Percentiles rank a stretch among this genome's conserved stretches.
These are phyloP conservation scores for Middelhovenomyces tepae DNA, from an alignment of 805 yeast species.

Conservation along the genomic window DNA sequence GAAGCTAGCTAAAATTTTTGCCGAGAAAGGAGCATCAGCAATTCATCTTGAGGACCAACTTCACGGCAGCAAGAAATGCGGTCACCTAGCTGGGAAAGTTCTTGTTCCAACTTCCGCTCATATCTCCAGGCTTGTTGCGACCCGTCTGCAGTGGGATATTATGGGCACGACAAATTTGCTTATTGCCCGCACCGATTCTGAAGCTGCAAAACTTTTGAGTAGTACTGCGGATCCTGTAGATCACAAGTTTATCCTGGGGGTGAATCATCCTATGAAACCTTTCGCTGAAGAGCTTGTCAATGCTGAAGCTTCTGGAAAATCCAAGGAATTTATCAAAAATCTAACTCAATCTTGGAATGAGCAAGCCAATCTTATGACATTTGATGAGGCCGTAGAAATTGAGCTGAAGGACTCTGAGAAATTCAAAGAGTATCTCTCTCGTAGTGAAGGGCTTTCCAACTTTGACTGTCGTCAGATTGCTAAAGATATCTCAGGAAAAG, in stretches of 20 bases:
- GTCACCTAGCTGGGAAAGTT: slow-evolving; percentile 48
- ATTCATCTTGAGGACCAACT: slow-evolving; percentile 51
- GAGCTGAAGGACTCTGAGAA: slow-evolving; percentile 18
- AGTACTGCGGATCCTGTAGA: slow-evolving; percentile 43
- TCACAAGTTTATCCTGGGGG: slow-evolving; percentile 43
- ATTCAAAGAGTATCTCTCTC: slow-evolving; percentile 18
- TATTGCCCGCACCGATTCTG: slow-evolving; percentile 50
- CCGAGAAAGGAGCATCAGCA: slow-evolving; percentile 55
- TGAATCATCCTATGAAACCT: slow-evolving; percentile 30
- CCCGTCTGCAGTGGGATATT: slow-evolving; percentile 52
- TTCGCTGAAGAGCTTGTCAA: slow-evolving; percentile 34
- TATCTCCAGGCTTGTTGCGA: slow-evolving; percentile 40
- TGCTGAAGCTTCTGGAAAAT: slow-evolving; percentile 31
- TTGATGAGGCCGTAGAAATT: slow-evolving; percentile 37
- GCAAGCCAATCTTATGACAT: slow-evolving; percentile 32
- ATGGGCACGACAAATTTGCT: slow-evolving; percentile 45
- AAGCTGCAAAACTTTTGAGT: slow-evolving; percentile 39
- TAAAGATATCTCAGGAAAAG: slow-evolving; percentile 22
- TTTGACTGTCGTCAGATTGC: slow-evolving; percentile 16
- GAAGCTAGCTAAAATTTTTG: slow-evolving; percentile 51
- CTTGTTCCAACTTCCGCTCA: slow-evolving; percentile 47
- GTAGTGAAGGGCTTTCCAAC: slow-evolving; percentile 20
- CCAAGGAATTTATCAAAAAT: slow-evolving; percentile 24
- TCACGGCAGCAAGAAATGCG: slow-evolving; percentile 52
- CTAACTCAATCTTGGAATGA: slow-evolving; percentile 38